These are phyloP conservation scores for Orobanche coerulescens DNA, from an alignment of 257 asterid genomes.

Conservation along the genomic window DNA sequence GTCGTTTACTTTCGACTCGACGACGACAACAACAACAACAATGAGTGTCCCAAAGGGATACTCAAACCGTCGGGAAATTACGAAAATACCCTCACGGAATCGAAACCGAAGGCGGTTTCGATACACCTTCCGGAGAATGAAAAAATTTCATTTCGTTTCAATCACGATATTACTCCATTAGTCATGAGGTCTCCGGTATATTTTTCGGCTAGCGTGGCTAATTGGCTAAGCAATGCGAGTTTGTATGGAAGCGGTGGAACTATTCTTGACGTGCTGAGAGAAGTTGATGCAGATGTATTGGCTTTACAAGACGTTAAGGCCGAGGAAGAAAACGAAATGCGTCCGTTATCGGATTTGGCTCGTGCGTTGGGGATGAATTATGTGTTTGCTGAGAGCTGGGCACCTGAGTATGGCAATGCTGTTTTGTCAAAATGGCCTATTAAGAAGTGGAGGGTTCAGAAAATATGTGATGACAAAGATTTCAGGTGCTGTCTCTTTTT, in stretches of 20 bases:
- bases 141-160: slow-evolving; percentile 44
- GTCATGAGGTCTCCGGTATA: slow-evolving; percentile 70
- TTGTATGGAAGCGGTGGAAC: slow-evolving; percentile 42
- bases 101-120: slow-evolving; percentile 48
- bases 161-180: slow-evolving; percentile 28
- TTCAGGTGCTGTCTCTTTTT: slow-evolving; percentile 46
- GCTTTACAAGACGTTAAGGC: slow-evolving; percentile 93
- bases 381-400: slow-evolving; percentile 98
- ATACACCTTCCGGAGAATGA: slow-evolving; percentile 84
- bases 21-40: too few relatives aligned
- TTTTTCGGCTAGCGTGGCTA: slow-evolving; percentile 44
- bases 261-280: slow-evolving; percentile 58
- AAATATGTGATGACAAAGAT: slow-evolving; percentile 67
- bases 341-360: slow-evolving; percentile 77
- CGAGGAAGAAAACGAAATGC: slow-evolving; percentile 79
- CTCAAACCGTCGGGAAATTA: slow-evolving; percentile 46
- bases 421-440: slow-evolving; percentile 88
- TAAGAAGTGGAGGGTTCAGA: slow-evolving; percentile 65
- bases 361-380: slow-evolving; percentile 77
- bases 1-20: background rate
- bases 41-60: slow-evolving; percentile 65
- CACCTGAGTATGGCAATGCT: slow-evolving; percentile 93
- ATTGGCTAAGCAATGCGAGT: slow-evolving; percentile 39
- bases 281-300: slow-evolving; percentile 75
- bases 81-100: slow-evolving; percentile 10